Evolutionary conservation across 805 yeast species (phyloP).

Genomic region (Blastobotrys muscicola): DNA sequence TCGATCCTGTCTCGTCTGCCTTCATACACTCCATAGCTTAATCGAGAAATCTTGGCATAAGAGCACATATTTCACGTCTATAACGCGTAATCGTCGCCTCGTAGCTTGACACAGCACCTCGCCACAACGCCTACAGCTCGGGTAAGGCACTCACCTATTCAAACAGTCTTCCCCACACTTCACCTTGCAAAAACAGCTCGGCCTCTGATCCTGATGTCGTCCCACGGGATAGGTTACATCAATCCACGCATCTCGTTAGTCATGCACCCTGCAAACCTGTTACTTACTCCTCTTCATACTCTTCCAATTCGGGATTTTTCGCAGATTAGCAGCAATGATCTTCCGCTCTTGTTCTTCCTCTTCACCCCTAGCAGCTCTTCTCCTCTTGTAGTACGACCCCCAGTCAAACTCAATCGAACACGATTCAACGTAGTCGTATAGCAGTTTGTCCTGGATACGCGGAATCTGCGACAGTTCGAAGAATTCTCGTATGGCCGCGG

Average conservation of each 20-base stretch:
- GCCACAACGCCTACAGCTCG: background rate
- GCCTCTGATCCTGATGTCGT: conserved; percentile 8
- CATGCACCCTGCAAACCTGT: background rate
- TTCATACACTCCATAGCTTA: too few species aligned
- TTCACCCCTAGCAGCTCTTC: conserved; percentile 1
- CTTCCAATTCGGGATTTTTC: conserved; percentile 26
- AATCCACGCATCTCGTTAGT: conserved; percentile 14
- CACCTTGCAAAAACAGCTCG: conserved; percentile 17
- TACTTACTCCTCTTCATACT: conserved; percentile 20
- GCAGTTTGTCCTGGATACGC: background rate
- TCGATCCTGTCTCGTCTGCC: too few species aligned
- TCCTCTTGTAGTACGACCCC: conserved; percentile 5
- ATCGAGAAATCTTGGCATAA: too few species aligned
- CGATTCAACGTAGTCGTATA: conserved; percentile 4
- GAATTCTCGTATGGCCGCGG: background rate
- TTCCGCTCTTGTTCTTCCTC: conserved; percentile 8
- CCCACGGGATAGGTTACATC: conserved; percentile 13
- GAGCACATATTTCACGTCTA: too few species aligned
- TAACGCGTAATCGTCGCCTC: too few species aligned
- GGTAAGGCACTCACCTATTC: conserved; percentile 18
- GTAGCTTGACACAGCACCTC: too few species aligned
- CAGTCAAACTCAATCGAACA: conserved; percentile 11
- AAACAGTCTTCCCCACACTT: conserved; percentile 30
- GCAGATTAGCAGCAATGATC: conserved; percentile 21
- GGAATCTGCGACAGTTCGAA: background rate